Base-by-base conservation (phyloP, 1,284 basidiomycete species). In the Moesziomyces antarcticus region DNA sequence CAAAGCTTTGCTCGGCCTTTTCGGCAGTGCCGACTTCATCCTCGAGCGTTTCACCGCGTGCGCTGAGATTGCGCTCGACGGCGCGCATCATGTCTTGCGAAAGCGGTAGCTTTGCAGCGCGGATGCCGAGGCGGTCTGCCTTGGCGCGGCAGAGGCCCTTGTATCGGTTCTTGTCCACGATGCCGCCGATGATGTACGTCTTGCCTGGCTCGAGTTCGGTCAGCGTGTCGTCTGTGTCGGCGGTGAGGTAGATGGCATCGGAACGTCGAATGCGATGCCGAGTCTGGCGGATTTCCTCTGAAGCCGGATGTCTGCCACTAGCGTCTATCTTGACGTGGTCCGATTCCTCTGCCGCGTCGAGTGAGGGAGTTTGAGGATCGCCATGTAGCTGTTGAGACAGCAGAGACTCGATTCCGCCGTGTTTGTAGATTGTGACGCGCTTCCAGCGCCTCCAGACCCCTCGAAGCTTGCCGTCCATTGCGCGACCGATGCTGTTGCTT, bases 111-210 rank as follows among this genome's bases (percentile, higher is more conserved):
- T 93, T 91, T 9, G 95, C 97, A 42, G 93, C 91, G 33, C 90
- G 88, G 59, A 99, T 89, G 1, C 89, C 89, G 11, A 91, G 88
- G 49, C 87, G 86, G 44, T 88, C 87, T 2, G 97, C 94, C 85
- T 96, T 97, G 83, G 93, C 88, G 56, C 92, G 87, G 84, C 97
- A 99, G 21, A 99, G 59, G 35, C 67, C 50, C 88, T 97, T 99
- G 88, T 97, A 92, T 40, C 96, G 90, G 85, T 99, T 99, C 78
- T 92, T 92, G 85, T 99, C 97, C 66, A 92, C 92, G 73, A 99
- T 92, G 16, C 96, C 97, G 35, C 97, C 97, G 61, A 99, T 94
- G 75, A 99, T 90, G 83, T 99, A 99, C 3, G 90, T 92, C 83
- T 94, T 93, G 56, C 91, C 90, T 70, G 92, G 90, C 61, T 89